phyloP scores from a whole-genome alignment of 164 flowering plant genomes.

The Houttuynia cordata region DNA sequence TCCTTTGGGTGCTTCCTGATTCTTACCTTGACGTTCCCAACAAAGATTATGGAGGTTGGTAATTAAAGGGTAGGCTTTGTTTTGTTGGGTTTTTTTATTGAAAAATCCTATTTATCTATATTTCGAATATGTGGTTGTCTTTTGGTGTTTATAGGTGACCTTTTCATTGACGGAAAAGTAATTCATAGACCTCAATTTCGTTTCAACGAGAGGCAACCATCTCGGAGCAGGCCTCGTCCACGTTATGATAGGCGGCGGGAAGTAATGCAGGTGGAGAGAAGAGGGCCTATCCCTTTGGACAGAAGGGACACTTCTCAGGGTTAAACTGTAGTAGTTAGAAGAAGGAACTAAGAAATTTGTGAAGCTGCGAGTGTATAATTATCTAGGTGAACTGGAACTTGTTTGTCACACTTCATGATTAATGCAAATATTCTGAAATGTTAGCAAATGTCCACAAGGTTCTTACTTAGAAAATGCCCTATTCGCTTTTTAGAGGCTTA shows the following conservation, averaged over 20 bases:
- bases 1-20: slow-evolving; percentile 96
- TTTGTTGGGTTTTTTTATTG: not conserved
- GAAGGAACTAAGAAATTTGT: too few relatives aligned
- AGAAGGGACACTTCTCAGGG: not conserved
- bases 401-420: too few relatives aligned
- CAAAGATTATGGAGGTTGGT: slow-evolving; percentile 93
- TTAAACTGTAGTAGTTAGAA: not conserved
- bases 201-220: slow-evolving; percentile 40
- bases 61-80: not conserved
- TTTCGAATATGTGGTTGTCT: not conserved
- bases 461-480: too few relatives aligned
- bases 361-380: too few relatives aligned
- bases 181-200: slow-evolving; percentile 82
- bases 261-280: slow-evolving; percentile 58
- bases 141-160: slow-evolving; percentile 45
- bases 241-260: slow-evolving; percentile 76
- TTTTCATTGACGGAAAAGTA: slow-evolving; percentile 85
- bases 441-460: too few relatives aligned
- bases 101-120: not conserved
- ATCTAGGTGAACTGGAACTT: too few relatives aligned
- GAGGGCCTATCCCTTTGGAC: slow-evolving; percentile 26
- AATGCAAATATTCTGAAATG: too few relatives aligned
- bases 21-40: slow-evolving; percentile 96
- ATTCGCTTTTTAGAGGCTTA: too few relatives aligned
- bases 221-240: slow-evolving; percentile 63